Evolutionary conservation across 1,284 basidiomycete genomes (phyloP).

Genomic region (Macrocystidia cucumis): DNA sequence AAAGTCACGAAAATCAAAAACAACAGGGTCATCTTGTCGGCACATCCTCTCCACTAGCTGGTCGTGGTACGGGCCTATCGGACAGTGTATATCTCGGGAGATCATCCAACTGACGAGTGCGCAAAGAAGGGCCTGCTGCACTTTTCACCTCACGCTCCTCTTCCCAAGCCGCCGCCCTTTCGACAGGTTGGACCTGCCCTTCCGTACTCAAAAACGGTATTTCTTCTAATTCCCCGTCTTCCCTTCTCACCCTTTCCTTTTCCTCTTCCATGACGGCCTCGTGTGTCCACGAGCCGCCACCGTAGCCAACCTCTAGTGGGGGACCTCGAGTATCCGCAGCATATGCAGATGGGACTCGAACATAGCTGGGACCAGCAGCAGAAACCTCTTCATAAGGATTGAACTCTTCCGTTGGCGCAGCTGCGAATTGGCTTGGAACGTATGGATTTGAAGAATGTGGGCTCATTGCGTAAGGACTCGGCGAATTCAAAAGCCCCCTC

Average conservation of each 20-base stretch:
- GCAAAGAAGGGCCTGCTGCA: no score
- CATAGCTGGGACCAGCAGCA: slow-evolving; percentile 1
- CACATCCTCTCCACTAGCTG: no score
- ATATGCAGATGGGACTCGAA: slow-evolving; percentile 4
- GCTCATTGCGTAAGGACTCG: no score
- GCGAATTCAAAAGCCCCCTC: no score
- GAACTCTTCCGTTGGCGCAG: neutral
- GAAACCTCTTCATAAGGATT: neutral
- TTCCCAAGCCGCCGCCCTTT: slow-evolving; percentile 9
- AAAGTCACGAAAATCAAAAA: no score
- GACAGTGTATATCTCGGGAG: slow-evolving; percentile 11
- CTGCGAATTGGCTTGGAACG: no score
- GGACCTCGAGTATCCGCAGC: slow-evolving; percentile 3
- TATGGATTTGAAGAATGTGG: no score
- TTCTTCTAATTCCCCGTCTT: slow-evolving; percentile 8
- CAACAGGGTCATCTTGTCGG: no score
- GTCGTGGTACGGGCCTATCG: slow-evolving; percentile 6
- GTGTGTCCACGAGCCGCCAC: slow-evolving; percentile 23
- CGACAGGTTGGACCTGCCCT: neutral
- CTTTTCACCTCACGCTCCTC: slow-evolving; percentile 9
- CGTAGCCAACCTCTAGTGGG: slow-evolving; percentile 20
- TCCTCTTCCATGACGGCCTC: slow-evolving; percentile 21
- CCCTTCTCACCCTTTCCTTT: slow-evolving; percentile 15
- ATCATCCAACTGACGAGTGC: slow-evolving; percentile 5
- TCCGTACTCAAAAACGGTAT: no score